Evolutionary conservation across 176 grass and related monocot species (phyloP), one percentile per base, ranked within the genome.

Genomic region (Raddia guianensis): DNA sequence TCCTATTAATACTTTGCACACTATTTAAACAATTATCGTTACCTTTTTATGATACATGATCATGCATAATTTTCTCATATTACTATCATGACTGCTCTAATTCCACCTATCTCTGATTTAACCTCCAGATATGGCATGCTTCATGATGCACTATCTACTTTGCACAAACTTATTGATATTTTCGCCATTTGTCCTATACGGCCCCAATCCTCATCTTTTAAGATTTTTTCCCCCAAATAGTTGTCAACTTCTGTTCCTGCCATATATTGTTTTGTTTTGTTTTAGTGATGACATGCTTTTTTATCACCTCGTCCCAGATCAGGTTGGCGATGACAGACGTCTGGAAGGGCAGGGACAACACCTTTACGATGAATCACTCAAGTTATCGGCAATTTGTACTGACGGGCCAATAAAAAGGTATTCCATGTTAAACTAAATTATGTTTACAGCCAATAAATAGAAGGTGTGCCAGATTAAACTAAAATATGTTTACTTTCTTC

Each of bases 391-490:
- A 44, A 72, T 72, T 76, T 5, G 69, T 74, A 40, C 27, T 75
- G 68, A 80, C 72, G 67, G 89, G 33, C 32, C 5, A 18, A 77
- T 74, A 90, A 82, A 87, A 60, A 85, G 91, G 91, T 93, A 87
- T 58, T 42, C 72, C 33, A 56, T 16, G 43, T 74, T 57, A 13
- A 40, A 40, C 37, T 40, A 40, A 40, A 40, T 40, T 40, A 40
- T 2, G 37, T 40, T 40, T 40, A 40, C 68, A 91, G 42, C 32
- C 3, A 18, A 77, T 74, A 90, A 82, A 87, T 65, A 42, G 74
- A 58, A 85, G 91, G 91, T 93, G 89, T 58, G 55, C 3, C n/a
- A 18, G 59, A 79, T 61, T 43, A 50, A 47, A 48, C 51, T 60
- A 70, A 49, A 66, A n/a, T 58, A 67, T 52, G 56, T 64, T 75